A percentile compares a stretch with the other conserved stretches of the same genome.
These are phyloP conservation scores for Fusarium decemcellulare DNA, from an alignment of 2,329 filamentous ascomycete species.

Conservation along the genomic window DNA sequence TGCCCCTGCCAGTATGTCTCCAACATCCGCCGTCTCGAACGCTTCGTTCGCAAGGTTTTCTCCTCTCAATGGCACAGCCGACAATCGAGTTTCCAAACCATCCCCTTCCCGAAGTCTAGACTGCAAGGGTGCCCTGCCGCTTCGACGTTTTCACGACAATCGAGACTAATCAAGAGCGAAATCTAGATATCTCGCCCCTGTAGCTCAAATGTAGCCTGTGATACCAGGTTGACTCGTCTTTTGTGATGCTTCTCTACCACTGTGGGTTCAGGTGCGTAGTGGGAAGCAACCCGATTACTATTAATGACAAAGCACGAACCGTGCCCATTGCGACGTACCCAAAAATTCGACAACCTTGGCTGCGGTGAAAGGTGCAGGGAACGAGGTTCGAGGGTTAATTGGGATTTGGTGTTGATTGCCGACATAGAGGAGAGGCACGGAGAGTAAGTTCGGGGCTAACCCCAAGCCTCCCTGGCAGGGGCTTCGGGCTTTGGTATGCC, in stretches of 20 bases:
- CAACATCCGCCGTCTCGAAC: not conserved
- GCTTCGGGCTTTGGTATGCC: conserved; percentile 28
- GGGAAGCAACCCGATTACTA: conserved; percentile 2
- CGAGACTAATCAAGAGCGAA: not conserved
- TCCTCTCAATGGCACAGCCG: conserved; percentile 28
- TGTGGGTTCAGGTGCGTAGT: not conserved
- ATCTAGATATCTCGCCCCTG: not conserved
- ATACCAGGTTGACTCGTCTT: not conserved
- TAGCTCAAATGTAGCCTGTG: not conserved
- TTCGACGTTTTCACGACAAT: not conserved
- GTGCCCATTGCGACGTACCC: not conserved
- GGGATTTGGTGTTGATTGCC: conserved; percentile 11
- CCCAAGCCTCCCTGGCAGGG: conserved; percentile 27
- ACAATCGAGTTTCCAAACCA: not conserved
- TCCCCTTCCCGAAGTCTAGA: not conserved
- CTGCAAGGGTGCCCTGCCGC: not conserved
- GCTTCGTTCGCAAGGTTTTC: not conserved
- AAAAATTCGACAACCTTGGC: not conserved
- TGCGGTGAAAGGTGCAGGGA: conserved; percentile 13
- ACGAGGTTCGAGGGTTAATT: conserved; percentile 18
- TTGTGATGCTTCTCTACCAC: conserved; percentile 1
- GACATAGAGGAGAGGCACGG: conserved; percentile 16
- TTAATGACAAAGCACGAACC: conserved; percentile 18
- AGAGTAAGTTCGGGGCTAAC: conserved; percentile 28
- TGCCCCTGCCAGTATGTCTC: not conserved